Evolutionary conservation across 2,329 filamentous ascomycete genomes (phyloP).

Genomic region (Paracoccidioides brasiliensis): DNA sequence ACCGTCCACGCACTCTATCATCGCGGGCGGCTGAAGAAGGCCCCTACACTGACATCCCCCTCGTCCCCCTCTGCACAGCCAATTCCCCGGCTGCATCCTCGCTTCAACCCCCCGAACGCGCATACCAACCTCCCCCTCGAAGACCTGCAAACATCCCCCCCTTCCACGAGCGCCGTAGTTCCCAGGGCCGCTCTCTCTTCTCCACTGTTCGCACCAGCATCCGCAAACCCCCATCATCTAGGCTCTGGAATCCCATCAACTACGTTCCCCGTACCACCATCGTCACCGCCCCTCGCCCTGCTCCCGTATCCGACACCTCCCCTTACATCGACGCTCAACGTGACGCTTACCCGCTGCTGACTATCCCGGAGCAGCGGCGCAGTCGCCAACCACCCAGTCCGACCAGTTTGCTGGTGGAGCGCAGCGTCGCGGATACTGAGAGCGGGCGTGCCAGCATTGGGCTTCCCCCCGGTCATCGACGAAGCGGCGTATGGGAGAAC

Average conservation of each 20-base stretch:
- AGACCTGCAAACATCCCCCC: slow-evolving; percentile 7
- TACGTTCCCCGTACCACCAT: slow-evolving; percentile 44
- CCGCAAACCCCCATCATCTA: slow-evolving; percentile 32
- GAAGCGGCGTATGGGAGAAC: slow-evolving; percentile 20
- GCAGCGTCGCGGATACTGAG: slow-evolving; percentile 33
- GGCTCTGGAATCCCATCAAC: slow-evolving; percentile 50
- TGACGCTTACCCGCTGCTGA: slow-evolving; percentile 44
- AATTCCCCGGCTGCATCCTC: slow-evolving; percentile 8
- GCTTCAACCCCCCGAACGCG: slow-evolving; percentile 9
- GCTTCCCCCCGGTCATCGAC: slow-evolving; percentile 33
- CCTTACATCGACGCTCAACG: slow-evolving; percentile 15
- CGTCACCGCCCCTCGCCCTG: slow-evolving; percentile 28
- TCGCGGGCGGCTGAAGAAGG: slow-evolving; percentile 27
- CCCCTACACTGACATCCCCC: slow-evolving; percentile 14
- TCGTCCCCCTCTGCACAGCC: slow-evolving; percentile 11
- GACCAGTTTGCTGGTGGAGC: slow-evolving; percentile 36
- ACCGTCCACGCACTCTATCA: slow-evolving; percentile 19
- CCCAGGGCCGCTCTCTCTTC: slow-evolving; percentile 8
- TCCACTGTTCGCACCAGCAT: slow-evolving; percentile 13
- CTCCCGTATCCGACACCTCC: slow-evolving; percentile 19
- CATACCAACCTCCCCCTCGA: slow-evolving; percentile 11
- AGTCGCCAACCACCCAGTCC: slow-evolving; percentile 38
- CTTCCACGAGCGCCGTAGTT: slow-evolving; percentile 2
- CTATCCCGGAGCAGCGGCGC: slow-evolving; percentile 43
- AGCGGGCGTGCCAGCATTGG: slow-evolving; percentile 41